Evolutionary conservation across 2,329 filamentous ascomycete species (phyloP).

Genomic region (Akanthomyces lecanii): DNA sequence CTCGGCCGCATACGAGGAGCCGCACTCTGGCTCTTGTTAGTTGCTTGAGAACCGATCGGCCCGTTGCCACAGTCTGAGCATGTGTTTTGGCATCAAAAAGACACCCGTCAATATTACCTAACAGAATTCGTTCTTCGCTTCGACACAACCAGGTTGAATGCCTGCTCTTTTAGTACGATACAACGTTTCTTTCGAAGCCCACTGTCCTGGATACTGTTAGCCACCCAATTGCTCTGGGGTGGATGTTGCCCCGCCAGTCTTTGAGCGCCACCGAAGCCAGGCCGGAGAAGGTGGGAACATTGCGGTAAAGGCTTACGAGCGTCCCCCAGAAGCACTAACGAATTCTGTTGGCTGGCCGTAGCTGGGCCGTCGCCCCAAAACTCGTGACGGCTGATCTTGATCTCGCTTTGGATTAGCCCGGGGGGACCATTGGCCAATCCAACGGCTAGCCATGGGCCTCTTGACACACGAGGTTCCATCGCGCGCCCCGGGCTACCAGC

Average conservation of each 20-base stretch:
- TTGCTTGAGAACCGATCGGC: neutral
- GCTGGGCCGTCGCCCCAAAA: neutral
- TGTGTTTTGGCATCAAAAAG: too few species aligned
- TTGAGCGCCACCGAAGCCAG: neutral
- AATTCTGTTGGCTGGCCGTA: neutral
- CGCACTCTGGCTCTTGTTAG: too few species aligned
- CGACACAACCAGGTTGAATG: neutral
- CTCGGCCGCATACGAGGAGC: neutral
- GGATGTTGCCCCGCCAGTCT: neutral
- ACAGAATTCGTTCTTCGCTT: neutral
- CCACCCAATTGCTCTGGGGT: neutral
- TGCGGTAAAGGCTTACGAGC: neutral
- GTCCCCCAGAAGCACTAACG: too few species aligned
- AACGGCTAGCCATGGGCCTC: neutral
- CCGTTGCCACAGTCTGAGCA: neutral
- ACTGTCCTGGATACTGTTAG: neutral
- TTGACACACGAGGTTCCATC: conserved; percentile 7
- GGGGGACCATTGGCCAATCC: neutral
- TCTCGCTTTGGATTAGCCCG: conserved; percentile 14
- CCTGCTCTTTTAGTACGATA: neutral
- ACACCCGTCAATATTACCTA: neutral
- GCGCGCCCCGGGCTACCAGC: neutral
- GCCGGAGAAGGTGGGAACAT: neutral
- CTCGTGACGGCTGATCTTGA: conserved; percentile 15
- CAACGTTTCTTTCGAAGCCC: conserved; percentile 4